Base-by-base conservation (phyloP, 805 yeast genomes). In the Candida nanaspora region DNA sequence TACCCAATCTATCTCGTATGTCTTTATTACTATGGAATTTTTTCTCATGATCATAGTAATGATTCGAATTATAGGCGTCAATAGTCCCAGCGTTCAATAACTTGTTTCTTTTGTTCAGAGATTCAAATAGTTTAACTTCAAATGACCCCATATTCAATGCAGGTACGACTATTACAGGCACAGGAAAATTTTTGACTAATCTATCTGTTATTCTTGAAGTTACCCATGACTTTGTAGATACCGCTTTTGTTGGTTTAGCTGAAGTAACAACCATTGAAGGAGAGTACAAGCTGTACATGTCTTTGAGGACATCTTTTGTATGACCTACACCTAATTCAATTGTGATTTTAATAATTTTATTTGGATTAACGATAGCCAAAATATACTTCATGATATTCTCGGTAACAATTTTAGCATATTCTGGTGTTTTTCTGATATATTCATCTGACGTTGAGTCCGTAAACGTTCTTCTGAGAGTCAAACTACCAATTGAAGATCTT, bases 151-250 rank as follows among this genome's bases (percentile, higher is more conserved):
- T 69, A 41, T 78, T 76, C 46, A 65, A 55, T 2, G 84, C 78
- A 1, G 88, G 84, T 0, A 77, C 81, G 37, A 81, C 72, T 20
- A 82, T 68, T n/a, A 78, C 73, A 0, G 89, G 88, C 14, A 80
- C 69, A 4, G 80, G 78, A 48, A 71, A 78, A 50, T 73, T 74
- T 51, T 76, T 78, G 23, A 82, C 82, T 35, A 81, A 63, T 37
- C 85, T 62, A 53, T 80, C 86, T 20, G 83, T 72, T 31, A 82
- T 59, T 47, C 82, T 74, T 25, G 80, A 72, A 5, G 83, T 74
- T 32, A 62, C 62, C 83, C 87, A 77, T 20, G 81, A 69, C 43
- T 72, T 64, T 20, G 77, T 63, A 2, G 82, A 79, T 15, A 66
- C 61, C 1, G 78, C 78, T 35, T 49, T 47, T 3, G 59, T 48